phyloP scores from a whole-genome alignment of 768 basidiomycete species.

The Rickenella mellea region DNA sequence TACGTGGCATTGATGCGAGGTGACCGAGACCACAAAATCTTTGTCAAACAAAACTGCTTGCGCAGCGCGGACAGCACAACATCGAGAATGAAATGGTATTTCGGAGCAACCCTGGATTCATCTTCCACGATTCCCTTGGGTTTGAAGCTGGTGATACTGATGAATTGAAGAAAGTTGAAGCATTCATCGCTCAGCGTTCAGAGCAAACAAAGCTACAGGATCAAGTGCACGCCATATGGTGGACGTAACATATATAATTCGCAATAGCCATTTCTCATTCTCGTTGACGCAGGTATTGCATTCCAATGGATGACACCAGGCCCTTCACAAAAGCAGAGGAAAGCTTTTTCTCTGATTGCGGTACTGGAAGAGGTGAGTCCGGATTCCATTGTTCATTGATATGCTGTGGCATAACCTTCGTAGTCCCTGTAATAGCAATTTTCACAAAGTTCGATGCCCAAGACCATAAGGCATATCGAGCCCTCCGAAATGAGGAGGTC shows the following conservation, averaged over 20 bases:
- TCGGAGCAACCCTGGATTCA: constrained; percentile 14
- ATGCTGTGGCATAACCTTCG: neutral
- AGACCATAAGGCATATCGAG: constrained; percentile 11
- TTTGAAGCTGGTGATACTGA: constrained; percentile 15
- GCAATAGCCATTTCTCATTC: neutral
- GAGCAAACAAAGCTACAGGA: constrained; percentile 11
- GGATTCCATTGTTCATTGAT: no score
- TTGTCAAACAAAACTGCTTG: neutral
- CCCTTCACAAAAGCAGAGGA: constrained; percentile 19
- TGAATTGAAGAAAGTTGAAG: constrained; percentile 19
- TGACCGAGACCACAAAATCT: neutral
- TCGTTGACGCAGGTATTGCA: constrained; percentile 27
- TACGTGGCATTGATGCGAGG: neutral
- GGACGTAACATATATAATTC: neutral
- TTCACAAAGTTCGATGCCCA: constrained; percentile 30
- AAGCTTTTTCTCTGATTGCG: constrained; percentile 20
- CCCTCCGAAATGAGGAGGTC: constrained; percentile 7
- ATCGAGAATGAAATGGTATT: constrained; percentile 14
- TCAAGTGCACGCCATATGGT: constrained; percentile 32
- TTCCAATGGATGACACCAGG: constrained; percentile 19
- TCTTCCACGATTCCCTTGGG: constrained; percentile 20
- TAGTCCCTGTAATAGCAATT: constrained; percentile 29
- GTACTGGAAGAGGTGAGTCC: constrained; percentile 7
- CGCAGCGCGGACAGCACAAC: constrained; percentile 17
- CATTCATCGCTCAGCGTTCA: constrained; percentile 21